Conservation (phyloP, 2,329 filamentous ascomycete species). For the Drechmeria coniospora region DNA sequence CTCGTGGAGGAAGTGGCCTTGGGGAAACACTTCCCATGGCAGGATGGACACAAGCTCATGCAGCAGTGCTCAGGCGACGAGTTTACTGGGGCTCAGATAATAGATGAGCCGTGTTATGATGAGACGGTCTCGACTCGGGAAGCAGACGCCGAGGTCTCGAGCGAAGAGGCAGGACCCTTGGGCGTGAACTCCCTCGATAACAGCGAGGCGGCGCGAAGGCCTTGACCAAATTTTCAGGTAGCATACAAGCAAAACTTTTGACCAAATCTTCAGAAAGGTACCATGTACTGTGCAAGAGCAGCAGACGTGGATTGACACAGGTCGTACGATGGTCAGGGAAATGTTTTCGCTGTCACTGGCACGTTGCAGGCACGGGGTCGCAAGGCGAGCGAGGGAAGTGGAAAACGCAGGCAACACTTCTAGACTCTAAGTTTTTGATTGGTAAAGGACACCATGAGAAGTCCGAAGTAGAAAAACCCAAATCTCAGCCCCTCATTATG, state of each 20-base stretch:
- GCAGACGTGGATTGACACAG: too few relatives aligned
- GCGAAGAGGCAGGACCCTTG: too few relatives aligned
- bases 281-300: too few relatives aligned
- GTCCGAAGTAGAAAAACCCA: constrained; percentile 22
- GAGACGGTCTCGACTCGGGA: constrained; percentile 5
- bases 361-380: background rate
- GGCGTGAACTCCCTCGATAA: too few relatives aligned
- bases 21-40: constrained; percentile 19
- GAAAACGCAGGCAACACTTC: constrained; percentile 22
- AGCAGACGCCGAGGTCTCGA: background rate
- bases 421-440: constrained; percentile 33
- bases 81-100: constrained; percentile 12
- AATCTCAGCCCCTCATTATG: constrained; percentile 26
- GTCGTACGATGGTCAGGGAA: too few relatives aligned
- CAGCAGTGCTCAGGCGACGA: constrained; percentile 12
- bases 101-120: constrained; percentile 8
- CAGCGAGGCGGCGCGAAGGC: background rate
- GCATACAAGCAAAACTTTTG: too few relatives aligned
- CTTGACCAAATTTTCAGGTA: constrained; percentile 7
- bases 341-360: too few relatives aligned
- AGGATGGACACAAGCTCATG: constrained; percentile 14
- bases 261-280: too few relatives aligned
- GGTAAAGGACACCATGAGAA: constrained; percentile 30
- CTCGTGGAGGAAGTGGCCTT: constrained; percentile 14
- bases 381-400: background rate